Evolutionary conservation across 139 green algal species (phyloP).

Genomic region (Picochlorum sp.): DNA sequence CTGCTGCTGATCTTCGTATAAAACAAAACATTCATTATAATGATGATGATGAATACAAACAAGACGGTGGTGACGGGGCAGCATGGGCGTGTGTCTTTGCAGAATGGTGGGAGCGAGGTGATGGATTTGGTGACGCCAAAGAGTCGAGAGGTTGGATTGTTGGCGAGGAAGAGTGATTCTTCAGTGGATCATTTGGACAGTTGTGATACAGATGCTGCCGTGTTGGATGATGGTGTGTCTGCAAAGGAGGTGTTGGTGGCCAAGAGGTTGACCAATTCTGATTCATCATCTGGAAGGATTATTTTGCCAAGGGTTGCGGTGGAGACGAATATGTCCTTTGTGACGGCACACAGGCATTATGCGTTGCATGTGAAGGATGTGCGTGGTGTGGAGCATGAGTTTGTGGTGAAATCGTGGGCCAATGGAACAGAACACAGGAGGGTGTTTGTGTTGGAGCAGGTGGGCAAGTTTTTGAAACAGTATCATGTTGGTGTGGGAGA

Average conservation of each 20-base stretch:
- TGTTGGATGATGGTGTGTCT: slow-evolving; percentile 1
- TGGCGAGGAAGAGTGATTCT: too few relatives aligned
- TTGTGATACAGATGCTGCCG: background rate
- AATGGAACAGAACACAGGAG: slow-evolving; percentile 62
- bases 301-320: slow-evolving; percentile 63
- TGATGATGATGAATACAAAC: too few relatives aligned
- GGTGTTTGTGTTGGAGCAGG: slow-evolving; percentile 68
- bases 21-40: too few relatives aligned
- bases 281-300: slow-evolving; percentile 47
- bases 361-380: slow-evolving; percentile 27
- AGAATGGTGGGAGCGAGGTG: too few relatives aligned
- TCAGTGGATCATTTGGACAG: too few relatives aligned
- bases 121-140: too few relatives aligned
- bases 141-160: too few relatives aligned
- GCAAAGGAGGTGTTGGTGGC: slow-evolving; percentile 50
- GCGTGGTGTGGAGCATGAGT: slow-evolving; percentile 23
- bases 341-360: slow-evolving; percentile 34
- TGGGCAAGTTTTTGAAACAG: slow-evolving; percentile 30
- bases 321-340: slow-evolving; percentile 38
- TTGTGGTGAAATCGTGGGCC: slow-evolving; percentile 61
- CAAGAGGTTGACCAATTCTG: slow-evolving; percentile 61
- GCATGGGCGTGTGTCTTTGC: too few relatives aligned
- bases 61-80: too few relatives aligned
- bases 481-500: slow-evolving; percentile 44
- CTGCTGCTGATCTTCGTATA: too few relatives aligned